These are phyloP conservation scores for Collybiopsis confluens DNA, from an alignment of 768 basidiomycete genomes.

Conservation along the genomic window DNA sequence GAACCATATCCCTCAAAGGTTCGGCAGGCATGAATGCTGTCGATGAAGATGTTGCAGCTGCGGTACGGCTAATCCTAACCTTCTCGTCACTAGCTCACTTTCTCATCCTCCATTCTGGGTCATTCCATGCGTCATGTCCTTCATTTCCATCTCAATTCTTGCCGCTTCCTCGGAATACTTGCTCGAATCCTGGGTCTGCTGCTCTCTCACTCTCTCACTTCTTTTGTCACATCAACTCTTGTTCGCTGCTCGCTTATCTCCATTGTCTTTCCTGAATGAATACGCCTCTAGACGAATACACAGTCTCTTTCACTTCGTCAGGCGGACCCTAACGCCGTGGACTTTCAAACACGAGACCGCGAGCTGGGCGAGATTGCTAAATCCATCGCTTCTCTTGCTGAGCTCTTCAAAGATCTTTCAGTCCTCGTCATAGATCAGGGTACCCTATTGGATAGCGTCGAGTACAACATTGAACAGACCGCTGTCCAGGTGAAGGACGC, in stretches of 20 bases:
- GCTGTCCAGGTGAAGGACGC: slow-evolving; percentile 78
- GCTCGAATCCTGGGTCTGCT: not conserved
- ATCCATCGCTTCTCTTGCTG: slow-evolving; percentile 86
- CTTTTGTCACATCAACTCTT: not conserved
- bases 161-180: not conserved
- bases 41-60: slow-evolving; percentile 88
- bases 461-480: slow-evolving; percentile 96
- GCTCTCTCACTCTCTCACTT: not conserved
- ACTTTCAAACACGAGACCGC: slow-evolving; percentile 44
- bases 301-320: slow-evolving; percentile 33
- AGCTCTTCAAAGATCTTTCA: slow-evolving; percentile 94
- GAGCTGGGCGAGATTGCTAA: slow-evolving; percentile 89
- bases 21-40: slow-evolving; percentile 79
- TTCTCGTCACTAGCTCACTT: slow-evolving; percentile 13
- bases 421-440: slow-evolving; percentile 96
- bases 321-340: slow-evolving; percentile 32
- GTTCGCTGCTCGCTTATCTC: not conserved
- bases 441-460: slow-evolving; percentile 91
- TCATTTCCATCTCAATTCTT: not conserved
- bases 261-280: not conserved
- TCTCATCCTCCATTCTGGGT: slow-evolving; percentile 6
- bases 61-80: slow-evolving; percentile 45
- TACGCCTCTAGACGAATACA: slow-evolving; percentile 25
- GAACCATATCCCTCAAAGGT: slow-evolving; percentile 76
- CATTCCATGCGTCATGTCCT: not conserved